Conservation (phyloP, 495 filamentous ascomycete species). For the Trichoderma gamsii region DNA sequence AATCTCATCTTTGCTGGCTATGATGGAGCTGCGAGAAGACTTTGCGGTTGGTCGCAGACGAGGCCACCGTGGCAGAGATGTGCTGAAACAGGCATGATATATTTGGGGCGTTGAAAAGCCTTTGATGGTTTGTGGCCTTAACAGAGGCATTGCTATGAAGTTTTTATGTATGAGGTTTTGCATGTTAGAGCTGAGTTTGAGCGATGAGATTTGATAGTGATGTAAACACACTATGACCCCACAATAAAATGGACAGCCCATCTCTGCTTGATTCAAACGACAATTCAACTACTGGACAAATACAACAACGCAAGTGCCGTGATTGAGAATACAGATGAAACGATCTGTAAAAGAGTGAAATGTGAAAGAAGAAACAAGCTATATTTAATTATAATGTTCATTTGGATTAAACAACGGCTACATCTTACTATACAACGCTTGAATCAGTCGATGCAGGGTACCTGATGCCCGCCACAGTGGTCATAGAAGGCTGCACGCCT, state of each 20-base stretch:
- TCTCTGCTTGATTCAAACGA: too few species aligned
- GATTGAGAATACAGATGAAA: too few species aligned
- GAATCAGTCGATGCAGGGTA: too few species aligned
- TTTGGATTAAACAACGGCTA: too few species aligned
- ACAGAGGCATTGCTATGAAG: neutral
- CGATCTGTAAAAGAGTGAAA: too few species aligned
- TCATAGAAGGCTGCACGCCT: too few species aligned
- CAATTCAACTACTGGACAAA: too few species aligned
- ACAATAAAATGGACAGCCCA: neutral
- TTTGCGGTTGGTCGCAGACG: neutral
- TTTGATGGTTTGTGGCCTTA: neutral
- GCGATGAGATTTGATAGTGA: neutral
- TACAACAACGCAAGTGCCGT: too few species aligned
- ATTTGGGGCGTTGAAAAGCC: neutral
- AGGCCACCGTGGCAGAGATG: neutral
- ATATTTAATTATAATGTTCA: too few species aligned
- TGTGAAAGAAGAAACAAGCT: too few species aligned
- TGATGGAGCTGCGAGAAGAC: neutral
- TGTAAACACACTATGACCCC: neutral
- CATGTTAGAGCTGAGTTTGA: neutral
- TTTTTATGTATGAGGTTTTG: neutral
- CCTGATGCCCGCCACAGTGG: too few species aligned
- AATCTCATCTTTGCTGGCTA: neutral
- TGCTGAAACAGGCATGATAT: neutral
- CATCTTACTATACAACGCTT: too few species aligned